Evolutionary conservation across 2,329 filamentous ascomycete genomes (phyloP), one percentile per base, ranked within the genome.

Genomic region (Epichloe uncinata): DNA sequence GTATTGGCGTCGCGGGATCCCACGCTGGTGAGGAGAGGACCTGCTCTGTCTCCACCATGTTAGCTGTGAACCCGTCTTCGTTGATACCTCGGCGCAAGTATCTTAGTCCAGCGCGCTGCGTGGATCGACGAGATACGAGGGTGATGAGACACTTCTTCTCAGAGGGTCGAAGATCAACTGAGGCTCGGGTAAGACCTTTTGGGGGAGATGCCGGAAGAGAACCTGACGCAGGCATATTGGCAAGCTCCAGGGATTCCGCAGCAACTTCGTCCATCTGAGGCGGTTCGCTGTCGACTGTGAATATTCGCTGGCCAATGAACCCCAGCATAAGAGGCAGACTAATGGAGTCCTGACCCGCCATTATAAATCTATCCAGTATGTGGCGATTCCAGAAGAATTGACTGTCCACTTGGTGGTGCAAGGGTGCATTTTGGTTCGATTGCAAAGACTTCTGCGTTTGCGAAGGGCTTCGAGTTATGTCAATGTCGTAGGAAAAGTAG

Each of bases 11-110:
- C 0, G 73, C 68, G 0, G 74, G 62, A 16, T 81, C 74, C 81
- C 85, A 90, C 1, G 74, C 73, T 2, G 81, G 72, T 0, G 78
- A 77, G 0, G 87, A 93, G 3, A 98, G 73, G 9, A 98, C 84
- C 65, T 98, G 93, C 63, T 98, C 93, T 0, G 91, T 95, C 69
- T 98, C 93, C 18, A 97, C 91, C 30, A 76, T 82, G 61, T 98
- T 98, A 16, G 93, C 93, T 4, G 85, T 82, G 58, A 86, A 82
- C 0, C 93, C 93, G 52, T 90, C 81, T 52, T 97, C 89, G 57
- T 98, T 89, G 20, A 95, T 79, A 6, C 93, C 93, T 26, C 93
- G 82, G 9, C 93, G 84, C 3, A 96, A 73, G 66, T 97, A 98
- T 49, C 93, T 81, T 30, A 97, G 70, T 2, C 93, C 93, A 18